Base-by-base conservation (phyloP, 2,329 filamentous ascomycete species). In the Neoscytalidium dimidiatum region DNA sequence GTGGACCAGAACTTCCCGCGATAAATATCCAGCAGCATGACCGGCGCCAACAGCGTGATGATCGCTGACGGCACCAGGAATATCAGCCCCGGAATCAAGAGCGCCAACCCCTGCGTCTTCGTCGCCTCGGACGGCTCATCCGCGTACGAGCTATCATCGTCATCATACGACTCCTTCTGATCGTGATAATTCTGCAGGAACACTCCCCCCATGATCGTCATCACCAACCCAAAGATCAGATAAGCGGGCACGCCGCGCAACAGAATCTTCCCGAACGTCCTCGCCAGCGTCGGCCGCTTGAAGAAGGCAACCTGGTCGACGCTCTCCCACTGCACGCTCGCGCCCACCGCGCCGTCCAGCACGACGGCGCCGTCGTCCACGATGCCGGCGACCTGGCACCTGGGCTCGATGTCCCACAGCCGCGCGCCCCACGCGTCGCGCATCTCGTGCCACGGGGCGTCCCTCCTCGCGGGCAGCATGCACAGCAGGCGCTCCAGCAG, bases 321-420 rank as follows among this genome's bases (percentile, higher is more conserved):
- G 2, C 64, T 64, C 41, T 78, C 71, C 79, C 79, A 81, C 4
- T 72, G 71, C 46, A 81, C 77, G 1, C 73, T 69, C 0, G 78
- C 77, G 1, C 71, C 74, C 38, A 66, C 68, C 26, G 70, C 70
- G 29, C 74, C 75, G 64, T 62, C 58, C 1, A 62, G 44, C 3
- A 26, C 21, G 13, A 62, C 48, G 13, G 48, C 44, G 23, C 46
- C 46, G 3, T 64, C 48, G 13, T 64, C 48, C 19, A 56, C 61
- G 61, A 64, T 64, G 23, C 61, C 48, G 4, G 61, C 61, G 33
- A 64, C 29, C 26, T 64, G 61, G 17, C 23, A 29, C 4, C 21
- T 13, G 7, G 48, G 61, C 38, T 64, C 61, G 28, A 64, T 64
- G 49, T 64, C 49, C 61, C 61, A 62, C 23, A 62, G 58, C 7